These are phyloP conservation scores for Plantago ovata DNA, from an alignment of 257 asterid genomes.

Conservation along the genomic window DNA sequence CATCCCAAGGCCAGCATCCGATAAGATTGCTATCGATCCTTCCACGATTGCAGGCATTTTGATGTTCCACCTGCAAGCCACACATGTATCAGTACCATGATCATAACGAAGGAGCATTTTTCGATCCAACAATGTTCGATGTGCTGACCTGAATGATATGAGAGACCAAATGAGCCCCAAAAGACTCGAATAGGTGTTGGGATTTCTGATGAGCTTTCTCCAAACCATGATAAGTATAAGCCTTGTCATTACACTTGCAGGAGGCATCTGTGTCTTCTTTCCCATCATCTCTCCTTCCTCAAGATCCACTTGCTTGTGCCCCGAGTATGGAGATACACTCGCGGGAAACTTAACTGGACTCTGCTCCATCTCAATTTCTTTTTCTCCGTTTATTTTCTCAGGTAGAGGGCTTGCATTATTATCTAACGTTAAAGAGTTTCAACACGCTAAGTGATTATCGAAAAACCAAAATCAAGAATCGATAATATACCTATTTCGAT, in stretches of 20 bases:
- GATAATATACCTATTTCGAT: neutral
- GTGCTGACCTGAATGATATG: slow-evolving; percentile 55
- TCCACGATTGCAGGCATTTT: slow-evolving; percentile 17
- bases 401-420: slow-evolving; percentile 38
- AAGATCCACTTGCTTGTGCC: slow-evolving; percentile 47
- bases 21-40: slow-evolving; percentile 16
- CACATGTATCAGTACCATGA: neutral
- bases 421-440: neutral
- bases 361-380: slow-evolving; percentile 52
- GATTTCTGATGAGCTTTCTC: slow-evolving; percentile 92
- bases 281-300: slow-evolving; percentile 41
- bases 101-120: too few species aligned
- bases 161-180: slow-evolving; percentile 88
- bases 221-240: slow-evolving; percentile 90
- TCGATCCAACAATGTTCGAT: neutral
- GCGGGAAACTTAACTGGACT: slow-evolving; percentile 39
- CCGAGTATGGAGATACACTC: slow-evolving; percentile 46
- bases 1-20: slow-evolving; percentile 21
- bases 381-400: slow-evolving; percentile 40
- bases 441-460: neutral
- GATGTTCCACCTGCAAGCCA: slow-evolving; percentile 10
- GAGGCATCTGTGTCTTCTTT: slow-evolving; percentile 82
- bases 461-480: neutral
- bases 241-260: slow-evolving; percentile 92
- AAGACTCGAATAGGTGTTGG: slow-evolving; percentile 88